These are phyloP conservation scores for Phyllostachys edulis DNA, from an alignment of 176 grass and related monocot species.

Conservation along the genomic window DNA sequence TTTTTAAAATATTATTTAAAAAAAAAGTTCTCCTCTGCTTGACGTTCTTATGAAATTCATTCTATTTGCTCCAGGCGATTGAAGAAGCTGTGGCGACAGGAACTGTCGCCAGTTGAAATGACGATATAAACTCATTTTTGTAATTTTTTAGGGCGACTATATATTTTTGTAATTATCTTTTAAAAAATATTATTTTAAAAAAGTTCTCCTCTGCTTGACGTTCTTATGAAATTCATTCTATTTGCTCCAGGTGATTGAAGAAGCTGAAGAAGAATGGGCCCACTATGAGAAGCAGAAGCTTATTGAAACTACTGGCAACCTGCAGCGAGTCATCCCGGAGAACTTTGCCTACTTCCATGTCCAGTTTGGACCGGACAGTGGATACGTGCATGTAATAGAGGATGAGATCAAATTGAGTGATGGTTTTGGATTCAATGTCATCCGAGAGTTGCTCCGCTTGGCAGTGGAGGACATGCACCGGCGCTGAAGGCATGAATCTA, in stretches of 20 bases:
- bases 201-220: neutral
- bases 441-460: slow-evolving; percentile 70
- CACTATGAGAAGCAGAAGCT: slow-evolving; percentile 75
- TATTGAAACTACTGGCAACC: slow-evolving; percentile 71
- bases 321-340: slow-evolving; percentile 64
- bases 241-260: slow-evolving; percentile 73
- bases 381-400: slow-evolving; percentile 88
- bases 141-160: too few relatives aligned
- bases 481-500: slow-evolving; percentile 54
- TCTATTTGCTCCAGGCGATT: too few relatives aligned
- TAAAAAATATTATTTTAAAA: too few relatives aligned
- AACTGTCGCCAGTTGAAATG: too few relatives aligned
- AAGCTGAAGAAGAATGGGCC: slow-evolving; percentile 87
- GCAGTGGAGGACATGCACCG: slow-evolving; percentile 88
- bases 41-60: too few relatives aligned
- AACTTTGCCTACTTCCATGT: slow-evolving; percentile 97
- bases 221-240: neutral
- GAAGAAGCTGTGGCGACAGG: too few relatives aligned
- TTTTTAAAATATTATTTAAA: too few relatives aligned
- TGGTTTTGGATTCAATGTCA: slow-evolving; percentile 77
- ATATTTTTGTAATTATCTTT: too few relatives aligned
- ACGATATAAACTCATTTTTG: too few relatives aligned
- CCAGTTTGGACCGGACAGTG: slow-evolving; percentile 68
- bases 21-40: too few relatives aligned
- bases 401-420: slow-evolving; percentile 69